phyloP scores from a whole-genome alignment of 1,284 basidiomycete species.

The Mrakiaceae sp. region DNA sequence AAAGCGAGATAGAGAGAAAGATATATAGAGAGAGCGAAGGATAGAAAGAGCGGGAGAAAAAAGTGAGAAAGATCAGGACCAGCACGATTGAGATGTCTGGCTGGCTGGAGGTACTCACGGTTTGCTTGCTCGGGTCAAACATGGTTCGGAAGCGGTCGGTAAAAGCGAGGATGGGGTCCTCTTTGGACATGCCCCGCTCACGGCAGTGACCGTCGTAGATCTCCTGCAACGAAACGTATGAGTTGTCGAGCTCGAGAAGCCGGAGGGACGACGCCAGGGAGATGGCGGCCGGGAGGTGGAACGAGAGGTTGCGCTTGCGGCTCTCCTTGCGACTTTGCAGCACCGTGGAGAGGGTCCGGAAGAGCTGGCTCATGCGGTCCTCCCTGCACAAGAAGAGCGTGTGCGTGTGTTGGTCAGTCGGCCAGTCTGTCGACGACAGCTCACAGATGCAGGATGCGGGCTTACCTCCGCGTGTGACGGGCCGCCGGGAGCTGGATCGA shows the following conservation, averaged over 20 bases:
- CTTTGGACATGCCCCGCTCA: slow-evolving; percentile 62
- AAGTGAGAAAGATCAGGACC: not conserved
- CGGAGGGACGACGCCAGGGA: slow-evolving; percentile 76
- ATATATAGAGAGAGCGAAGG: not conserved
- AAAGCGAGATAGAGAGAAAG: slow-evolving; percentile 3
- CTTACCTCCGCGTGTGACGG: slow-evolving; percentile 62
- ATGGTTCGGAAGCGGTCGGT: slow-evolving; percentile 72
- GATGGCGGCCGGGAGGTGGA: slow-evolving; percentile 81
- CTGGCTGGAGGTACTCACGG: slow-evolving; percentile 17
- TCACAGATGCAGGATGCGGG: slow-evolving; percentile 68
- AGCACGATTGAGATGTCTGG: not conserved
- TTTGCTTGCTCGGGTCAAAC: slow-evolving; percentile 30
- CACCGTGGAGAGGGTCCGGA: slow-evolving; percentile 43
- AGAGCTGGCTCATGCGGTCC: slow-evolving; percentile 16
- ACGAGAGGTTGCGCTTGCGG: slow-evolving; percentile 78
- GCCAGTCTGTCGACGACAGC: slow-evolving; percentile 77
- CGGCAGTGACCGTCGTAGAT: slow-evolving; percentile 87
- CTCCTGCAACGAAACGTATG: slow-evolving; percentile 83
- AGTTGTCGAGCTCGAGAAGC: slow-evolving; percentile 80
- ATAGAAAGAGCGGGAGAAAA: not conserved
- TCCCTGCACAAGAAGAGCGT: not conserved
- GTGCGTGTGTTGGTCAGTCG: not conserved
- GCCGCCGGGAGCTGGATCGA: slow-evolving; percentile 82
- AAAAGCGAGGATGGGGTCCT: slow-evolving; percentile 75
- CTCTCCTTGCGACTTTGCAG: slow-evolving; percentile 82